Evolutionary conservation across 2,329 filamentous ascomycete genomes (phyloP).

Genomic region (Colletotrichum scovillei): DNA sequence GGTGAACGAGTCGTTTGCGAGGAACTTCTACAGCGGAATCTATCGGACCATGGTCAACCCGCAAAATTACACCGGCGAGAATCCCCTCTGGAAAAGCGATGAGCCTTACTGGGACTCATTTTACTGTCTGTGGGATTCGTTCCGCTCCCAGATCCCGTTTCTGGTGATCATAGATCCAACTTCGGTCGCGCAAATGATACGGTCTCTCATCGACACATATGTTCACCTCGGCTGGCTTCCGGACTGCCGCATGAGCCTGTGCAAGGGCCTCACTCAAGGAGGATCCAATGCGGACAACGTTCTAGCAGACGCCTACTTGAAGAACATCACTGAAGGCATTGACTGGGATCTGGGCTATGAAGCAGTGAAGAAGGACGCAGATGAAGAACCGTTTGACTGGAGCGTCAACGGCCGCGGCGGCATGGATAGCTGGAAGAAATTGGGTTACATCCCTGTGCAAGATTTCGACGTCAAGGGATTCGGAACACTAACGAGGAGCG

Average conservation of each 20-base stretch:
- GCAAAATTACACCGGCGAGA: conserved; percentile 80
- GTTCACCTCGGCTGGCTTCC: conserved; percentile 77
- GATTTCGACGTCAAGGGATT: conserved; percentile 75
- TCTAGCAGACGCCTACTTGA: conserved; percentile 74
- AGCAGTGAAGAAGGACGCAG: conserved; percentile 78
- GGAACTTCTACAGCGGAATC: conserved; percentile 77
- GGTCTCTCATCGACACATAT: conserved; percentile 79
- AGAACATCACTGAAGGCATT: conserved; percentile 70
- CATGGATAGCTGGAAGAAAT: conserved; percentile 75
- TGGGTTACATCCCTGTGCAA: conserved; percentile 78
- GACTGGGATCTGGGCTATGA: conserved; percentile 76
- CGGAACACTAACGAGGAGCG: conserved; percentile 76
- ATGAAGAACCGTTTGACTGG: conserved; percentile 78
- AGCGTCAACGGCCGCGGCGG: conserved; percentile 77
- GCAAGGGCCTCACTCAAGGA: conserved; percentile 79
- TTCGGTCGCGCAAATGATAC: conserved; percentile 73
- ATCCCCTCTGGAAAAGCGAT: conserved; percentile 72
- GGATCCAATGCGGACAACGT: conserved; percentile 80
- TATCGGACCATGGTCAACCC: conserved; percentile 80
- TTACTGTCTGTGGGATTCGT: conserved; percentile 82
- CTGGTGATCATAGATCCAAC: conserved; percentile 75
- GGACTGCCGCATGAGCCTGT: conserved; percentile 81
- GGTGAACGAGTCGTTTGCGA: conserved; percentile 65
- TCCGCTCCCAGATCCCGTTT: conserved; percentile 75
- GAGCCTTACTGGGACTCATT: conserved; percentile 82